Evolutionary conservation across 1,284 basidiomycete species (phyloP).

Genomic region (Ustilago sp.): DNA sequence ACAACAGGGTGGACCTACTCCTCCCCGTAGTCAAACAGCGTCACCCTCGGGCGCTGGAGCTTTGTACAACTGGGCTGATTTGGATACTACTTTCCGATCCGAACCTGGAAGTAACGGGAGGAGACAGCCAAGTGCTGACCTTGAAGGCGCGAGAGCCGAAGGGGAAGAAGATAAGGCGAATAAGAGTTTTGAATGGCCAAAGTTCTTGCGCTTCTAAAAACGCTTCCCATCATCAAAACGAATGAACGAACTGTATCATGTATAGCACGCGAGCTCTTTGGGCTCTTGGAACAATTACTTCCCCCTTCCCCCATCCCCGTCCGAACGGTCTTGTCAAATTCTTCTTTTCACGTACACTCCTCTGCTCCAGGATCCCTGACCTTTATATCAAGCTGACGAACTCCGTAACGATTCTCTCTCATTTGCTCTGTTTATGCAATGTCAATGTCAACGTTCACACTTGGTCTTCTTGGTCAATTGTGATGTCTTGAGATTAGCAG

Average conservation of each 20-base stretch:
- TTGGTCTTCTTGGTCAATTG: not conserved
- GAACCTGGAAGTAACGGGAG: not conserved
- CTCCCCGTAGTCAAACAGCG: slow-evolving; percentile 19
- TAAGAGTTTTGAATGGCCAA: slow-evolving; percentile 39
- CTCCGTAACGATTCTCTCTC: not conserved
- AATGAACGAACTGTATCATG: not conserved
- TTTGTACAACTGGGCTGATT: slow-evolving; percentile 27
- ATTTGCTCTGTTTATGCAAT: slow-evolving; percentile 1
- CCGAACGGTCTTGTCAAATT: not conserved
- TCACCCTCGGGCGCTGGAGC: slow-evolving; percentile 23
- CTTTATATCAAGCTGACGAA: not conserved
- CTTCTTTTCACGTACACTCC: not conserved
- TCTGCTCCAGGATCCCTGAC: not conserved
- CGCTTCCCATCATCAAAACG: not conserved
- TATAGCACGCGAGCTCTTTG: not conserved
- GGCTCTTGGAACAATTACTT: not conserved
- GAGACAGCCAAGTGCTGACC: slow-evolving; percentile 4
- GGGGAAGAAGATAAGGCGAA: slow-evolving; percentile 12
- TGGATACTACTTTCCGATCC: slow-evolving; percentile 19
- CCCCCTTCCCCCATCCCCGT: not conserved
- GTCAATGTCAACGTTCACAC: not conserved
- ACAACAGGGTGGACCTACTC: slow-evolving; percentile 24
- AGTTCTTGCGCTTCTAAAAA: slow-evolving; percentile 40
- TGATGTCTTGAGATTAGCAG: not conserved
- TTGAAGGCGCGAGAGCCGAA: slow-evolving; percentile 11